These are phyloP conservation scores for Termitomyces sp. DNA, from an alignment of 768 basidiomycete genomes.

Conservation along the genomic window DNA sequence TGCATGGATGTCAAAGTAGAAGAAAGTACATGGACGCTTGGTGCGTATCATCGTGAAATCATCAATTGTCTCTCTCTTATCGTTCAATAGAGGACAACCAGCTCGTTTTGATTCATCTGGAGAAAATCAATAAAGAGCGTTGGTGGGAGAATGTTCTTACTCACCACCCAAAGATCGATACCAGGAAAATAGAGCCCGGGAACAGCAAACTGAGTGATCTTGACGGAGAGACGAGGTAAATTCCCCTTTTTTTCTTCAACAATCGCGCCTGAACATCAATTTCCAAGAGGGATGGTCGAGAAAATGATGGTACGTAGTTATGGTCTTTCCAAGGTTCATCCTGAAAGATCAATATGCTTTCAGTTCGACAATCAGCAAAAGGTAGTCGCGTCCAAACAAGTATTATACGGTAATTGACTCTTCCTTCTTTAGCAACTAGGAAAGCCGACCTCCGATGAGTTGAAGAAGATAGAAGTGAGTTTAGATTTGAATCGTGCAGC, in stretches of 20 bases:
- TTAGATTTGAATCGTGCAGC: too few species aligned
- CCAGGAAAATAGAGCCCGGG: slow-evolving; percentile 90
- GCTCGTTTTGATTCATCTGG: slow-evolving; percentile 70
- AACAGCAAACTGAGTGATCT: slow-evolving; percentile 96
- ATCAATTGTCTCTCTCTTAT: neutral
- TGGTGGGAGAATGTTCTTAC: slow-evolving; percentile 99
- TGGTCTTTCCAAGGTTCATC: neutral
- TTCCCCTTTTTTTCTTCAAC: neutral
- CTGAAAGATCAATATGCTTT: neutral
- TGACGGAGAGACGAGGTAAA: slow-evolving; percentile 88
- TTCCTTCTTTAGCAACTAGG: slow-evolving; percentile 73
- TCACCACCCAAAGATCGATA: slow-evolving; percentile 96
- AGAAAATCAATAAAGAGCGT: slow-evolving; percentile 82
- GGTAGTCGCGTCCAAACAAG: slow-evolving; percentile 29
- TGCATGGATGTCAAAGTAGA: slow-evolving; percentile 94
- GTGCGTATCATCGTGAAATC: slow-evolving; percentile 44
- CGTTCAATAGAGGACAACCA: slow-evolving; percentile 68
- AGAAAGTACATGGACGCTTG: slow-evolving; percentile 95
- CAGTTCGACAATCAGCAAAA: slow-evolving; percentile 82
- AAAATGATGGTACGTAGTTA: slow-evolving; percentile 93
- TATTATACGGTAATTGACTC: slow-evolving; percentile 1
- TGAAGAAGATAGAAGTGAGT: slow-evolving; percentile 86
- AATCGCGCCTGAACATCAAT: slow-evolving; percentile 3
- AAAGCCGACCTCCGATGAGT: slow-evolving; percentile 91
- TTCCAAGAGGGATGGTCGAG: slow-evolving; percentile 88